Conservation (phyloP, 192 early-diverging fungal genomes). For the Phycomyces blakesleeanus region DNA sequence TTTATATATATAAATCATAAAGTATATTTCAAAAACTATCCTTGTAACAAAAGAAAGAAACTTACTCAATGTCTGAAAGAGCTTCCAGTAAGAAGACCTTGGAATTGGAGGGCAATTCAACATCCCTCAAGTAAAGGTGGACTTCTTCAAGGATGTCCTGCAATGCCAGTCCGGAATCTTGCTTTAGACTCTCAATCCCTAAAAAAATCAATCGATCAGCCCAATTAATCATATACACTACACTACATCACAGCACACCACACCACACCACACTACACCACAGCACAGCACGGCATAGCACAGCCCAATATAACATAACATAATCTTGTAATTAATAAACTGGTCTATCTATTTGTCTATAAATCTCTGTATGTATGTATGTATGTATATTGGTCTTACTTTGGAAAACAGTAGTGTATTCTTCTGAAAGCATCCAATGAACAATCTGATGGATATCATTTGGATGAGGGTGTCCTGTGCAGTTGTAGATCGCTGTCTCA, state of each 20-base stretch:
- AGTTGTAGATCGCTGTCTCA: slow-evolving; percentile 83
- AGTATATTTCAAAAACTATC: too few species aligned
- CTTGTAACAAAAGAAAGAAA: slow-evolving; percentile 4
- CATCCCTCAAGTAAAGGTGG: slow-evolving; percentile 52
- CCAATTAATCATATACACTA: too few species aligned
- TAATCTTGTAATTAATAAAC: too few species aligned
- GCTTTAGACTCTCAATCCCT: slow-evolving; percentile 75
- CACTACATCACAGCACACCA: too few species aligned
- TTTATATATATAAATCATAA: too few species aligned
- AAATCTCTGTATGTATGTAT: too few species aligned
- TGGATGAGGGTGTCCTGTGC: slow-evolving; percentile 88
- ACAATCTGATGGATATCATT: slow-evolving; percentile 77
- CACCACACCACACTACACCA: too few species aligned
- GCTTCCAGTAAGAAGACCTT: slow-evolving; percentile 71
- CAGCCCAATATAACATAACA: too few species aligned
- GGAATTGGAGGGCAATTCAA: slow-evolving; percentile 73
- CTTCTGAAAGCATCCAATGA: slow-evolving; percentile 80
- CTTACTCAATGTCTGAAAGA: slow-evolving; percentile 87
- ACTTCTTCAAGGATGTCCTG: slow-evolving; percentile 88
- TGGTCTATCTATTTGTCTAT: too few species aligned
- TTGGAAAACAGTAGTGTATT: slow-evolving; percentile 73
- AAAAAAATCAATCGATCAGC: not conserved
- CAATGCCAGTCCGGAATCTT: slow-evolving; percentile 83
- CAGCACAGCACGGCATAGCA: too few species aligned
- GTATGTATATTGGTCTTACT: slow-evolving; percentile 46